Evolutionary conservation across 129 eudicot species (phyloP).

Genomic region (sunflower (Helianthus annuus)): HanXRQr2.0-SUNRISE NC_035440.2:57038883-57039382

Average conservation of each 20-base stretch:
- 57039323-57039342: slow-evolving; percentile 37
- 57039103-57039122: slow-evolving; percentile 59
- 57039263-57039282: slow-evolving; percentile 17
- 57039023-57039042: slow-evolving; percentile 34
- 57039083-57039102: slow-evolving; percentile 40
- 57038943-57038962: slow-evolving; percentile 39
- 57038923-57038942: slow-evolving; percentile 47
- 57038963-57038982: neutral
- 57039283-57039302: slow-evolving; percentile 22
- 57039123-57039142: slow-evolving; percentile 32
- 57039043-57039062: slow-evolving; percentile 53
- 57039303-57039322: slow-evolving; percentile 34
- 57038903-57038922: slow-evolving; percentile 54
- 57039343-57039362: slow-evolving; percentile 40
- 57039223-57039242: slow-evolving; percentile 38
- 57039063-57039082: slow-evolving; percentile 20
- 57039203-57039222: slow-evolving; percentile 36
- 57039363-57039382: slow-evolving; percentile 15
- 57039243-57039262: too few species aligned
- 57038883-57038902: slow-evolving; percentile 56
- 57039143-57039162: slow-evolving; percentile 28
- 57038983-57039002: neutral
- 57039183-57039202: slow-evolving; percentile 43
- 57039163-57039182: slow-evolving; percentile 29
- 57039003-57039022: neutral